Evolutionary conservation across 176 grass and related monocot species (phyloP), one percentile per base, ranked within the genome.

Genomic region (Saccharum spontaneum): DNA sequence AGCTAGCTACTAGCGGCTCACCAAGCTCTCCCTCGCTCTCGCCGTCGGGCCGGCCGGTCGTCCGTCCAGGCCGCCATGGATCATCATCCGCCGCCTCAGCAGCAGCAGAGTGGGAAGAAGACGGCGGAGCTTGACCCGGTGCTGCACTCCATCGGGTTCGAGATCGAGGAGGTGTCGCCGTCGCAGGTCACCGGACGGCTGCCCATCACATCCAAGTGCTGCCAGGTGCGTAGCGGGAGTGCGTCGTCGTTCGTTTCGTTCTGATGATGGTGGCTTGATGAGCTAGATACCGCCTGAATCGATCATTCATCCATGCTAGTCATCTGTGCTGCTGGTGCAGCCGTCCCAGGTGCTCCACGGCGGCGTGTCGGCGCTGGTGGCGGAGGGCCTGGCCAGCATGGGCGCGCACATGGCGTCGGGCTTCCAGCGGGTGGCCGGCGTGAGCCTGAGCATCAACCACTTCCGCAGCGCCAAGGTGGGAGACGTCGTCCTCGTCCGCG

Each of bases 371-470:
- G 94, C 94, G 3, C 59, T 97, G 73, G 81, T 97, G 24, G 86
- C 90, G 0, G 94, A 97, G 88, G 90, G 82, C 49, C 83, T 97
- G 9, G 94, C 90, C 6, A 97, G 94, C 92, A 97, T 97, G 85
- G 94, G 94, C 12, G 91, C 94, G 4, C 94, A 97, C 92, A 88
- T 97, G 87, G 94, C 94, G 10, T 97, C 91, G 1, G 91, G 89
- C 0, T 94, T 68, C 87, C 39, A 37, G 3, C 92, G 94, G 66
- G 92, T 97, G 3, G 94, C 94, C 72, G 92, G 94, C 6, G 73
- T 97, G 14, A 88, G 91, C 36, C 87, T 97, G 31, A 94, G 69
- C 88, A 94, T 97, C 91, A 97, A 94, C 90, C 94, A 97, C 84
- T 92, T 94, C 78, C 88, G 88, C 63, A 90, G 87, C 81, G 94